These are phyloP conservation scores for Entomortierella parvispora DNA, from an alignment of 192 early-diverging fungal species.

Conservation along the genomic window DNA sequence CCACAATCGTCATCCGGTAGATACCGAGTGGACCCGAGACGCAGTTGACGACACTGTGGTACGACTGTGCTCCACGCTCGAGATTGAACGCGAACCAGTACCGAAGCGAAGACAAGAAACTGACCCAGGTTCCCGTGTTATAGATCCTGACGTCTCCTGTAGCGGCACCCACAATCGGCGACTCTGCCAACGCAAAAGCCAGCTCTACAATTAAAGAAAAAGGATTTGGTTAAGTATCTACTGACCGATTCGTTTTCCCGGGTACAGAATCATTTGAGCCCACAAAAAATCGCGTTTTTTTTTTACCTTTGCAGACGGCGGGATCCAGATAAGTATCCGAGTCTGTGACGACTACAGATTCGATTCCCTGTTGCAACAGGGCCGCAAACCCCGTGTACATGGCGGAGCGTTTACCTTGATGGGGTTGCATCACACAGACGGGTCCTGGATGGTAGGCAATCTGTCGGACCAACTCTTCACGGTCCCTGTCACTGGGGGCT, in stretches of 20 bases:
- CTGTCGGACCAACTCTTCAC: not conserved
- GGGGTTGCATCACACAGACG: slow-evolving; percentile 53
- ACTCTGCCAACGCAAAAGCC: slow-evolving; percentile 53
- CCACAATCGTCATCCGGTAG: slow-evolving; percentile 51
- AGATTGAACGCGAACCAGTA: slow-evolving; percentile 71
- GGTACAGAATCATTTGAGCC: too few relatives aligned
- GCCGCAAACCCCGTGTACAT: slow-evolving; percentile 59
- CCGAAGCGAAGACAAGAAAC: slow-evolving; percentile 63
- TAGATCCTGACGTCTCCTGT: slow-evolving; percentile 52
- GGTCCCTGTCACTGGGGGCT: not conserved
- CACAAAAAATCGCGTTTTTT: too few relatives aligned
- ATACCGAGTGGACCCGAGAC: slow-evolving; percentile 67
- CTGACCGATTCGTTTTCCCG: not conserved
- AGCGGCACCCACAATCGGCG: slow-evolving; percentile 56
- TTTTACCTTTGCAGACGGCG: slow-evolving; percentile 18
- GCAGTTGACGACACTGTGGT: slow-evolving; percentile 60
- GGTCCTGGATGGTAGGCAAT: slow-evolving; percentile 9
- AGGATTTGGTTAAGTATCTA: too few relatives aligned
- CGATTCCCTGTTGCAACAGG: slow-evolving; percentile 32
- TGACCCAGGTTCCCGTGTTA: slow-evolving; percentile 55
- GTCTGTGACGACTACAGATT: slow-evolving; percentile 62
- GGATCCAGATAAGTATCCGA: slow-evolving; percentile 64
- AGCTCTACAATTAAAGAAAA: slow-evolving; percentile 36
- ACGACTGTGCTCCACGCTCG: slow-evolving; percentile 64
- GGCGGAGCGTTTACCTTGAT: slow-evolving; percentile 55